Base-by-base conservation (phyloP, 352 stramenopile species). In the Phytophthora chlamydospora region DNA sequence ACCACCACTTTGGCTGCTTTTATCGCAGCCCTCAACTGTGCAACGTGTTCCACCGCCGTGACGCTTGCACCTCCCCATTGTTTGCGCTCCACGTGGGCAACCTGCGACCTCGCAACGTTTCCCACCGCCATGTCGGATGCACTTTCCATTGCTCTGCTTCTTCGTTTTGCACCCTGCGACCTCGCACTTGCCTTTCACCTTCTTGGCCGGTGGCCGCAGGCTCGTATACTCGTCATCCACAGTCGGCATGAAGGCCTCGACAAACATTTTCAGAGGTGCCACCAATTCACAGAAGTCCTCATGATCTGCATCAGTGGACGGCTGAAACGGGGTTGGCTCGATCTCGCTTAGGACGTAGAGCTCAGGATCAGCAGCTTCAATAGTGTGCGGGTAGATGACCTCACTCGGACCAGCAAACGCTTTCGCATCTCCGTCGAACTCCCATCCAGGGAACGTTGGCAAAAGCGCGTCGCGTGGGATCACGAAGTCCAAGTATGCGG, bases 71-170 rank as follows among this genome's bases (percentile, higher is more conserved):
- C 85, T 66, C n/a, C 81, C 84, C 56, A 74, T 89, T 40, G 83
- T 85, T 67, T 92, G 83, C 13, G 83, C 81, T 19, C 76, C 79
- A 69, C 84, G 83, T 42, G 68, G 75, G 57, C 86, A 96, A 24
- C 80, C 83, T 46, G 84, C 61, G 35, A 80, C 57, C 19, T 64
- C 53, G 65, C 86, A 95, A 33, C 78, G 80, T 58, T 76, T 89
- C 46, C 88, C 85, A 21, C 84, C 84, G n/a, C 88, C 88, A 43
- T 96, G 87, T 48, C 88, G 86, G 39, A 93, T 90, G 76, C 87
- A 95, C 58, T 80, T 67, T 62, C 89, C 85, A 43, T 80, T 76
- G 44, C 80, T 83, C 54, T 92, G 83, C 43, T 73, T 83, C 41
- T 73, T 83, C 52, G 85, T 88, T 42, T 86, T 73, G 67, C 86